Evolutionary conservation across 768 basidiomycete genomes (phyloP).

Genomic region (Mrakia gelida): DNA sequence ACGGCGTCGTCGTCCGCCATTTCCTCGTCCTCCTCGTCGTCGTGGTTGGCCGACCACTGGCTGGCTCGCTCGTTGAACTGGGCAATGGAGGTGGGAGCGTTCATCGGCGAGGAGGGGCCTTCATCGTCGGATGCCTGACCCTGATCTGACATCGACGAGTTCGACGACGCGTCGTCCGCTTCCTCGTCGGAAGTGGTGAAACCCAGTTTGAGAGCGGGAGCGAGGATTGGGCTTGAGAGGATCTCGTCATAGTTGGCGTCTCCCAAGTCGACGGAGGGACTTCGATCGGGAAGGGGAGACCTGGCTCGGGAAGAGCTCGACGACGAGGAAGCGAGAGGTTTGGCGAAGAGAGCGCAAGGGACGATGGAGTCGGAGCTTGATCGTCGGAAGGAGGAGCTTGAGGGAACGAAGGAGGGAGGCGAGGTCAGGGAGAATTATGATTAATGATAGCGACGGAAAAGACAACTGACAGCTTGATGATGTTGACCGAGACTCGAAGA

Average conservation of each 20-base stretch:
- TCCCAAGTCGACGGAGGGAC: background rate
- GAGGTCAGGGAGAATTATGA: too few species aligned
- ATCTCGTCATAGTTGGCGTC: background rate
- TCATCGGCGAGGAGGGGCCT: background rate
- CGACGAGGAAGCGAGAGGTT: background rate
- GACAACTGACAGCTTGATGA: constrained; percentile 4
- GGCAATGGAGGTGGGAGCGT: background rate
- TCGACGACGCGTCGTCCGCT: background rate
- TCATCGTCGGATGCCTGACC: background rate
- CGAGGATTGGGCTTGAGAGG: background rate
- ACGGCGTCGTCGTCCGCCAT: too few species aligned
- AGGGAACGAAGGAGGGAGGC: background rate
- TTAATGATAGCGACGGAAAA: too few species aligned
- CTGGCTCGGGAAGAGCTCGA: background rate
- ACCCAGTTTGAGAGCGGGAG: background rate
- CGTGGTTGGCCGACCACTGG: background rate
- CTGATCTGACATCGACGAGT: too few species aligned
- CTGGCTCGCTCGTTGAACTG: background rate
- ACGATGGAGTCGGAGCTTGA: background rate
- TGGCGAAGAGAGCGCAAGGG: background rate
- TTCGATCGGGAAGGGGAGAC: background rate
- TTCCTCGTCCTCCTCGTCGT: too few species aligned
- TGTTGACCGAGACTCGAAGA: background rate
- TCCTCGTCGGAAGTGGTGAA: background rate
- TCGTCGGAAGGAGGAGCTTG: background rate